Evolutionary conservation across 441 rosid genomes (phyloP).

Genomic region (Brassica balearica): DNA sequence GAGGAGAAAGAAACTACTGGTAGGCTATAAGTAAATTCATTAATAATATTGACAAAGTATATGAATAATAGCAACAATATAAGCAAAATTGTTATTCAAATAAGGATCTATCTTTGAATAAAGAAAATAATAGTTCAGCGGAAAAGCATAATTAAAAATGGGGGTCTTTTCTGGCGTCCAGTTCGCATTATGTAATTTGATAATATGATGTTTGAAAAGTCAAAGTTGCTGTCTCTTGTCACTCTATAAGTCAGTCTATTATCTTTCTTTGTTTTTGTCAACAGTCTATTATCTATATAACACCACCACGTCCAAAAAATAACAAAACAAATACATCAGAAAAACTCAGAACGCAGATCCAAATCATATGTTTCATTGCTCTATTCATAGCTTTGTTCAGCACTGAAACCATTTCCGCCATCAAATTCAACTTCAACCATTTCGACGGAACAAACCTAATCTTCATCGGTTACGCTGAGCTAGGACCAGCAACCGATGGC

Average conservation of each 20-base stretch:
- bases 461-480: slow-evolving; percentile 29
- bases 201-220: slow-evolving; percentile 4
- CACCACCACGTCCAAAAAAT: neutral
- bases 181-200: neutral
- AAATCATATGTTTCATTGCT: slow-evolving; percentile 11
- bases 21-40: neutral
- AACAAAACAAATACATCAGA: slow-evolving; percentile 1
- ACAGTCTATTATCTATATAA: no score
- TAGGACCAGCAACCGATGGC: slow-evolving; percentile 28
- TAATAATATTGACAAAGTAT: neutral
- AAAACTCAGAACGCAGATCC: slow-evolving; percentile 9
- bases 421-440: slow-evolving; percentile 26
- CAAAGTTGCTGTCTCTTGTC: slow-evolving; percentile 5
- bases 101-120: neutral
- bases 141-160: no score
- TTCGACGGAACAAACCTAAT: slow-evolving; percentile 20
- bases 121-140: neutral
- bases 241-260: no score
- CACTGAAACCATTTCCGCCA: neutral
- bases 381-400: slow-evolving; percentile 12
- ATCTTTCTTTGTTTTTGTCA: no score
- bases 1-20: neutral
- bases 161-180: slow-evolving; percentile 3
- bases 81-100: neutral
- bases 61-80: neutral